Percentiles rank a stretch among this genome's conserved stretches.
Conservation (phyloP, 345 rosid genomes). For the rapeseed (Brassica napus) region Da-Ae NC_063448.1:37144501-37145000, state of each 20-base stretch:
- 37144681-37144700: background rate
- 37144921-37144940: background rate
- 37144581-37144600: constrained; percentile 58
- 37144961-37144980: constrained; percentile 35
- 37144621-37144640: constrained; percentile 46
- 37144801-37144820: constrained; percentile 44
- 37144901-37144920: constrained; percentile 29
- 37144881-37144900: constrained; percentile 41
- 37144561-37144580: constrained; percentile 49
- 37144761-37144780: background rate
- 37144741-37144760: background rate
- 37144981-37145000: background rate
- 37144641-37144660: constrained; percentile 48
- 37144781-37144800: background rate
- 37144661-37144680: constrained; percentile 48
- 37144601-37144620: constrained; percentile 41
- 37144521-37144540: constrained; percentile 74
- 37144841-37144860: constrained; percentile 38
- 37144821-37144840: constrained; percentile 36
- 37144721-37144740: too few species aligned
- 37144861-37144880: constrained; percentile 36
- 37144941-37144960: background rate
- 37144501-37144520: constrained; percentile 78
- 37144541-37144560: constrained; percentile 70
- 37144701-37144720: background rate